These are phyloP conservation scores for Diatrype stigma DNA, from an alignment of 2,329 filamentous ascomycete genomes.

Conservation along the genomic window DNA sequence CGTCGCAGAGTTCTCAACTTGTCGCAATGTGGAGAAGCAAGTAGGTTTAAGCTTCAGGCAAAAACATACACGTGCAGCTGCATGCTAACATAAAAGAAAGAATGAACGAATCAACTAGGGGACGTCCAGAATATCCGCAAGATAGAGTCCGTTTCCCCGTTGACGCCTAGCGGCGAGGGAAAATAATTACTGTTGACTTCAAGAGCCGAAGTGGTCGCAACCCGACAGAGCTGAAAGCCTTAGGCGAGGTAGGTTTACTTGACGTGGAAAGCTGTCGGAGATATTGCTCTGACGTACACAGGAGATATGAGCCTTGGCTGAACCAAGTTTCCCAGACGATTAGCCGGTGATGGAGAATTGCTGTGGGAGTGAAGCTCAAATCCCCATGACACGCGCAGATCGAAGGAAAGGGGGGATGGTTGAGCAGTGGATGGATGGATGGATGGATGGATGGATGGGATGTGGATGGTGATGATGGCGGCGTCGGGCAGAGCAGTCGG, in stretches of 20 bases:
- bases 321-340: neutral
- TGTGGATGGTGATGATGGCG: too few relatives aligned
- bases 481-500: constrained; percentile 1
- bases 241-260: neutral
- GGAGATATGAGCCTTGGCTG: neutral
- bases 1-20: neutral
- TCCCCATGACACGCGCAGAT: neutral
- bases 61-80: neutral
- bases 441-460: too few relatives aligned
- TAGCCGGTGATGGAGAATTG: neutral
- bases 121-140: too few relatives aligned
- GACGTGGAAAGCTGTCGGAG: neutral
- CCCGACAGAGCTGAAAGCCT: neutral
- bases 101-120: too few relatives aligned
- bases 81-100: neutral
- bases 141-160: too few relatives aligned
- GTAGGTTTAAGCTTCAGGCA: neutral
- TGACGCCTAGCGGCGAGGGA: neutral
- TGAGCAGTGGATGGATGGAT: neutral
- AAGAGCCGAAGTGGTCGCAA: neutral
- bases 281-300: neutral
- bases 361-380: neutral
- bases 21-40: neutral
- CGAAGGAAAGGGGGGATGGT: neutral
- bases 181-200: neutral